These are phyloP conservation scores for Singerocomus inundabilis DNA, from an alignment of 1,284 basidiomycete genomes.

Conservation along the genomic window DNA sequence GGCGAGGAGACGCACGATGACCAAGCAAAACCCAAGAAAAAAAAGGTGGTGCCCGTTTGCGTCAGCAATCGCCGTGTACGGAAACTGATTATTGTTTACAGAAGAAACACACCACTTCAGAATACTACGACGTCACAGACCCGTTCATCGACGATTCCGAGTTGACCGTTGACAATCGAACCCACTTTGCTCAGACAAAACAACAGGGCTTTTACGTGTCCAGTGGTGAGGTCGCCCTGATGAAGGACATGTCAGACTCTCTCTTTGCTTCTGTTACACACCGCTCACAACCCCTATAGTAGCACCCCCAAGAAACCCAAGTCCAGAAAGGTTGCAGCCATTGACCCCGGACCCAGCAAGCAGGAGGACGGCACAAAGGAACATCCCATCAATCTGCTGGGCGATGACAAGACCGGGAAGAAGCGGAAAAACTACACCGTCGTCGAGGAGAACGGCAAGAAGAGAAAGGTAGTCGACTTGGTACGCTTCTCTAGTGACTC, in stretches of 20 bases:
- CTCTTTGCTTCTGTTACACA: neutral
- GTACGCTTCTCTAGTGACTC: slow-evolving; percentile 36
- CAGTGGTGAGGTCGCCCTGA: slow-evolving; percentile 79
- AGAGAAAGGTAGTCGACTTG: slow-evolving; percentile 66
- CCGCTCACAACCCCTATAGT: slow-evolving; percentile 26
- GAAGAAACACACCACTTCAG: slow-evolving; percentile 59
- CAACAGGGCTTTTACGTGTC: slow-evolving; percentile 95
- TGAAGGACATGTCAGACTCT: slow-evolving; percentile 65
- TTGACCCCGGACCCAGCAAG: slow-evolving; percentile 21
- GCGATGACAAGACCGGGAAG: slow-evolving; percentile 39
- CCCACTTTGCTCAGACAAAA: slow-evolving; percentile 89
- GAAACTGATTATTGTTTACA: slow-evolving; percentile 22
- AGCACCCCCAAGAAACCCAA: slow-evolving; percentile 65
- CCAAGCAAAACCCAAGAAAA: slow-evolving; percentile 40
- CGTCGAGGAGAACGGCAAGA: slow-evolving; percentile 56
- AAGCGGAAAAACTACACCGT: slow-evolving; percentile 53
- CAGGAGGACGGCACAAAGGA: slow-evolving; percentile 49
- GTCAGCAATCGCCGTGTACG: neutral
- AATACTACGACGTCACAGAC: slow-evolving; percentile 89
- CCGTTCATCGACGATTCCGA: slow-evolving; percentile 99
- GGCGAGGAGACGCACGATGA: slow-evolving; percentile 47
- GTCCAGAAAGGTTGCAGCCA: slow-evolving; percentile 47
- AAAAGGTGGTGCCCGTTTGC: slow-evolving; percentile 37
- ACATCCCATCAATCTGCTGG: slow-evolving; percentile 46
- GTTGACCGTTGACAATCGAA: slow-evolving; percentile 85